A percentile compares a stretch with the other conserved stretches of the same genome.
Evolutionary conservation across 2,329 filamentous ascomycete genomes (phyloP).

Genomic region (Microcyclospora tardicrescens): DNA sequence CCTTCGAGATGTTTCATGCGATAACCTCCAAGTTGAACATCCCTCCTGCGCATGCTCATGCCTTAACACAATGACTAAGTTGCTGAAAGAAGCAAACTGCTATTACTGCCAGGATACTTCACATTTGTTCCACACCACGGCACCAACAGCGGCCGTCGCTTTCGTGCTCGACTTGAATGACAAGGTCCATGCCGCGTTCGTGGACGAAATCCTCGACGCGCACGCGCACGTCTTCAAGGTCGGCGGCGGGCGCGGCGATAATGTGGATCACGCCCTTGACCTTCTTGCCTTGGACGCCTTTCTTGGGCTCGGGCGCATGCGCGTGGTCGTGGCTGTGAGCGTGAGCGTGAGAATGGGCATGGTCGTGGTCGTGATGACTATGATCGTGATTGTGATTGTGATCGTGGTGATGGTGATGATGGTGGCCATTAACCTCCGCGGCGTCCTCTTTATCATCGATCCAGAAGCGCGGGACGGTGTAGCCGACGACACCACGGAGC

Average conservation of each 20-base stretch:
- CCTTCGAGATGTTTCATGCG: too few relatives aligned
- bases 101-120: too few relatives aligned
- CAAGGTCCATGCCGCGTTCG: constrained; percentile 61
- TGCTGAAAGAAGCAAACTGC: too few relatives aligned
- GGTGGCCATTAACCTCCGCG: constrained; percentile 24
- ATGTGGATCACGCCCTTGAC: constrained; percentile 80
- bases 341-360: constrained; percentile 6
- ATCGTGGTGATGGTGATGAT: constrained; percentile 27
- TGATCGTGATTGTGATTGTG: neutral
- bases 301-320: neutral
- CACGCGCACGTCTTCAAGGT: constrained; percentile 71
- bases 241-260: constrained; percentile 56
- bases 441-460: constrained; percentile 52
- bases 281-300: constrained; percentile 22
- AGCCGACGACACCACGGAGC: constrained; percentile 72
- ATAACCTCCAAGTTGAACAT: too few relatives aligned
- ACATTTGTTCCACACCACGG: constrained; percentile 25
- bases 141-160: constrained; percentile 58
- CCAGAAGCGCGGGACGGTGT: constrained; percentile 86
- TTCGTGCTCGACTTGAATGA: constrained; percentile 79
- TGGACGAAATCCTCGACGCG: constrained; percentile 60
- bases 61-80: too few relatives aligned
- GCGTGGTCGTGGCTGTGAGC: neutral
- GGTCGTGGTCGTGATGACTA: constrained; percentile 10
- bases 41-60: too few relatives aligned